Evolutionary conservation across 2,329 filamentous ascomycete species (phyloP), one percentile per base, ranked within the genome.

Genomic region (Dendrostoma leiphaemia): DNA sequence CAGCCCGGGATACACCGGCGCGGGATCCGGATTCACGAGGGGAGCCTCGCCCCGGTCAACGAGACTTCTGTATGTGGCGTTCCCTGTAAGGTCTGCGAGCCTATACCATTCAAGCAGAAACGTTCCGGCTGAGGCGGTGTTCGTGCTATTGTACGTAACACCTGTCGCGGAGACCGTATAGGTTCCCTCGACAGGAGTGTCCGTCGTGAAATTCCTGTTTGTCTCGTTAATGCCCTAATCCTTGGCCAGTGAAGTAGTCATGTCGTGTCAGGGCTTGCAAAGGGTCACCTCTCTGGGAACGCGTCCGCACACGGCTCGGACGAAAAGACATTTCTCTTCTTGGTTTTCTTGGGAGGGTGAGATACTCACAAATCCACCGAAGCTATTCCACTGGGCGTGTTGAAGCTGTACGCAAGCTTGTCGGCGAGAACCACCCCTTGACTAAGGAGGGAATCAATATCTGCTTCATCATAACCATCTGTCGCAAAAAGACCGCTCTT

Each of bases 91-190:
- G 24, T 52, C 50, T n/a, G 41, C 28, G 24, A 52, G 12, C 9
- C 50, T 24, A 34, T 52, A 52, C 50, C 50, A 52, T 9, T 52
- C 50, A 12, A 52, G 43, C 17, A 52, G 15, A 19, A 52, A 52
- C n/a, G 50, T 40, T 1, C 50, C 50, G 3, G 41, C 50, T 8
- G 50, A 52, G 24, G 50, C 50, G 15, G 50, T 52, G 50, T 52
- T 52, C 5, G 50, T 52, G 41, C 50, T 52, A 17, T 52, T 52
- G 43, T 52, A 52, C 6, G 50, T 52, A 24, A 52, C 41, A 8
- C 41, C 50, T 13, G 50, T 47, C 10, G 50, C 50, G 15, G 50
- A 41, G 15, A 52, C 44, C 7, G 50, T 52, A 17, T 52, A 52
- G n/a, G 50, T 52, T 23, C 50, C 50, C 32, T 52, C 50, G 15